Conservation (phyloP, 169 alveolate genomes). For the Amoebophrya sp. region DNA sequence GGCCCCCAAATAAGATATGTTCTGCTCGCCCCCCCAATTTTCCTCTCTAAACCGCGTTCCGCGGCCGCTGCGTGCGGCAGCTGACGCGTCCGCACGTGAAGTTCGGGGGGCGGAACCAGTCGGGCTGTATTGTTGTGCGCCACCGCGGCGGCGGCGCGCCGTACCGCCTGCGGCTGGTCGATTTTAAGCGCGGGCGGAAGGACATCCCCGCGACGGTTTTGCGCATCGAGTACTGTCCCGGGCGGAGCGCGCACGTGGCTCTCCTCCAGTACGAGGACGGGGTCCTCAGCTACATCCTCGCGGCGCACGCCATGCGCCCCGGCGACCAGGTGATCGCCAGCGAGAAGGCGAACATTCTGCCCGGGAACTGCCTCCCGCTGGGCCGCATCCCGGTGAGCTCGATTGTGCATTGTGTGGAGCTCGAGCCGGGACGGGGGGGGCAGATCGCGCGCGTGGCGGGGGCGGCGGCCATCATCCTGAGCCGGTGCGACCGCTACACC, state of each 20-base stretch:
- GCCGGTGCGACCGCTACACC: slow-evolving; percentile 38
- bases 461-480: slow-evolving; percentile 46
- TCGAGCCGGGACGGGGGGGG: slow-evolving; percentile 73
- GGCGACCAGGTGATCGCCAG: slow-evolving; percentile 61
- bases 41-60: slow-evolving; percentile 18
- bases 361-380: slow-evolving; percentile 67
- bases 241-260: slow-evolving; percentile 33
- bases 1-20: not conserved
- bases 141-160: slow-evolving; percentile 70
- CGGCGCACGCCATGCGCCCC: slow-evolving; percentile 58
- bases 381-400: slow-evolving; percentile 55
- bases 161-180: slow-evolving; percentile 57
- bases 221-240: slow-evolving; percentile 58
- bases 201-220: slow-evolving; percentile 62
- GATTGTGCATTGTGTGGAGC: slow-evolving; percentile 59
- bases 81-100: slow-evolving; percentile 52
- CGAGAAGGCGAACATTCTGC: slow-evolving; percentile 51
- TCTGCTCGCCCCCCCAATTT: not conserved
- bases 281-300: slow-evolving; percentile 60
- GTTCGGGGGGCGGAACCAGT: slow-evolving; percentile 56
- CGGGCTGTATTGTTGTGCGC: slow-evolving; percentile 42
- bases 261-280: slow-evolving; percentile 70
- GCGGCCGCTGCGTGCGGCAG: slow-evolving; percentile 55
- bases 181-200: slow-evolving; percentile 61
- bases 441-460: slow-evolving; percentile 68